Conservation (phyloP, 768 basidiomycete genomes). For the Kwoniella newhampshirensis region DNA sequence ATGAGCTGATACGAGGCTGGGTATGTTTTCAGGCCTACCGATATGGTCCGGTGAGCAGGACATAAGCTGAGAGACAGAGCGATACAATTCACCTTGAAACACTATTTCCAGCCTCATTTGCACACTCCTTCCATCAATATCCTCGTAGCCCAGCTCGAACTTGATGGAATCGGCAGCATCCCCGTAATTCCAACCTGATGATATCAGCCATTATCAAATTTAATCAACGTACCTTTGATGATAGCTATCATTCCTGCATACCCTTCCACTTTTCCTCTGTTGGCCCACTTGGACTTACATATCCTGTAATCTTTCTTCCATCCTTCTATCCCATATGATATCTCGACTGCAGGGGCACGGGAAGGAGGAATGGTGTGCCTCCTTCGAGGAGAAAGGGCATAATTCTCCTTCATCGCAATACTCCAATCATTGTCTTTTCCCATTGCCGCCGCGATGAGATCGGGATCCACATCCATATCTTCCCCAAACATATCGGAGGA, state of each 20-base stretch:
- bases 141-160: conserved; percentile 24
- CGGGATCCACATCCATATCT: no score
- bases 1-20: conserved; percentile 16
- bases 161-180: conserved; percentile 23
- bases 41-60: neutral
- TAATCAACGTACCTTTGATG: conserved; percentile 17
- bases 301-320: conserved; percentile 27
- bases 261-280: conserved; percentile 22
- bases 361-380: conserved; percentile 1
- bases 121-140: conserved; percentile 23
- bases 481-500: no score
- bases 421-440: conserved; percentile 11
- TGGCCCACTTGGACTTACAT: conserved; percentile 10
- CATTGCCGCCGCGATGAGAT: conserved; percentile 1
- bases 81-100: conserved; percentile 20
- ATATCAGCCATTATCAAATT: neutral
- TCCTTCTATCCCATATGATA: conserved; percentile 6
- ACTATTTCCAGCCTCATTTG: conserved; percentile 15
- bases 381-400: neutral
- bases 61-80: neutral
- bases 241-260: conserved; percentile 33
- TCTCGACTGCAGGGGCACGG: neutral
- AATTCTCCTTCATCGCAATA: conserved; percentile 1
- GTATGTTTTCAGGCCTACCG: conserved; percentile 18
- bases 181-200: conserved; percentile 11